phyloP scores from a whole-genome alignment of 768 basidiomycete species.

The Sistotremastrum suecicum region DNA sequence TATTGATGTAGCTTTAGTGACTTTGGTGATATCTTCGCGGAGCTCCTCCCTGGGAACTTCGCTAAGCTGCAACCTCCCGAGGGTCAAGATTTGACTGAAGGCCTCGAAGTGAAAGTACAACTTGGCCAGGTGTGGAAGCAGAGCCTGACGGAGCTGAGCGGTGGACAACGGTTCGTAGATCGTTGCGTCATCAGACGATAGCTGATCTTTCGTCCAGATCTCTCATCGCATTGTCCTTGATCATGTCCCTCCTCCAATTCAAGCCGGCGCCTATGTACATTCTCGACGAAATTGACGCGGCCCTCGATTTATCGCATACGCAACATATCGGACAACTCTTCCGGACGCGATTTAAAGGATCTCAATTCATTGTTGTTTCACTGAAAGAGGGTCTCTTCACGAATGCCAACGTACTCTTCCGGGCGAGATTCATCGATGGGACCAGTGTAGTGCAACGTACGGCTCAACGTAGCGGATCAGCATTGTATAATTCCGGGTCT shows the following conservation, averaged over 20 bases:
- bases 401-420: conserved; percentile 93
- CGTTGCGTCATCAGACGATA: neutral
- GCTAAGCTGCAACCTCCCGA: conserved; percentile 92
- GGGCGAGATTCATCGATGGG: conserved; percentile 85
- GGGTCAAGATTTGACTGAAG: conserved; percentile 83
- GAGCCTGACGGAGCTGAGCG: conserved; percentile 90
- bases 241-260: conserved; percentile 98
- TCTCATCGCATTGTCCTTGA: conserved; percentile 90
- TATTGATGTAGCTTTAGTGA: conserved; percentile 38
- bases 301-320: conserved; percentile 88
- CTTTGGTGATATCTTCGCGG: conserved; percentile 93
- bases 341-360: conserved; percentile 91
- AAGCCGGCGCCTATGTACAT: conserved; percentile 99
- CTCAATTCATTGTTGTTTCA: conserved; percentile 95
- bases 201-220: conserved; percentile 41
- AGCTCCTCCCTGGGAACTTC: conserved; percentile 90
- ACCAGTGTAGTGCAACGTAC: conserved; percentile 84
- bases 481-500: conserved; percentile 16
- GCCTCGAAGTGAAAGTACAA: conserved; percentile 93
- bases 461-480: conserved; percentile 44
- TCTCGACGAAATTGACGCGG: conserved; percentile 96
- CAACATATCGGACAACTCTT: conserved; percentile 99
- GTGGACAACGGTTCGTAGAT: conserved; percentile 74
- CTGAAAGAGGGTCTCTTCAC: conserved; percentile 96
- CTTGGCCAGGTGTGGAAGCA: conserved; percentile 97